These are phyloP conservation scores for Rugiboletus extremiorientalis DNA, from an alignment of 1,284 basidiomycete species.

Conservation along the genomic window DNA sequence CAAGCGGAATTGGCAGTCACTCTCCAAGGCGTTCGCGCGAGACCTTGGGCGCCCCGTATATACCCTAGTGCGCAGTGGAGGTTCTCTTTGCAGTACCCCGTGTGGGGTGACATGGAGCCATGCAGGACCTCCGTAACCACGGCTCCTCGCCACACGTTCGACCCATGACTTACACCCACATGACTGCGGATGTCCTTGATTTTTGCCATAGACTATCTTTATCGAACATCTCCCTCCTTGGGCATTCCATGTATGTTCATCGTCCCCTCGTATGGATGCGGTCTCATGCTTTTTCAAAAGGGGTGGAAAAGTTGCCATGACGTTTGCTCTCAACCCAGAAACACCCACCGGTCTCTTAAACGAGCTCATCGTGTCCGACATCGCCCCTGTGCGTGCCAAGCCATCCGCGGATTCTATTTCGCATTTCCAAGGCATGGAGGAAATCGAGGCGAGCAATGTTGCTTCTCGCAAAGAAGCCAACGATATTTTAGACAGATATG, in stretches of 20 bases:
- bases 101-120: neutral
- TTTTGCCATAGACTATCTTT: conserved; percentile 56
- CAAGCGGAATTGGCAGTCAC: conserved; percentile 78
- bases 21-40: conserved; percentile 63
- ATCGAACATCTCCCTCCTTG: conserved; percentile 67
- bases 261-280: neutral
- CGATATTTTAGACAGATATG: conserved; percentile 58
- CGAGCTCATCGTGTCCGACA: conserved; percentile 79
- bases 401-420: conserved; percentile 64
- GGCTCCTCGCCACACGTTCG: conserved; percentile 72
- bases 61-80: conserved; percentile 51
- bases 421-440: conserved; percentile 72
- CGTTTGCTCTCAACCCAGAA: conserved; percentile 62
- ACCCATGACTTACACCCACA: conserved; percentile 68
- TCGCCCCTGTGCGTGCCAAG: conserved; percentile 65
- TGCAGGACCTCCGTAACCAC: conserved; percentile 84
- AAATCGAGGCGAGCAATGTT: conserved; percentile 57
- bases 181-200: conserved; percentile 71
- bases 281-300: conserved; percentile 38
- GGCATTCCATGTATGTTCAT: conserved; percentile 77
- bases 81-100: neutral
- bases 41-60: conserved; percentile 66
- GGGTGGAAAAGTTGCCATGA: conserved; percentile 89
- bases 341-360: conserved; percentile 50
- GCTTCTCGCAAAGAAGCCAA: conserved; percentile 65